These are phyloP conservation scores for Botrytis aclada DNA, from an alignment of 2,329 filamentous ascomycete species.

Conservation along the genomic window DNA sequence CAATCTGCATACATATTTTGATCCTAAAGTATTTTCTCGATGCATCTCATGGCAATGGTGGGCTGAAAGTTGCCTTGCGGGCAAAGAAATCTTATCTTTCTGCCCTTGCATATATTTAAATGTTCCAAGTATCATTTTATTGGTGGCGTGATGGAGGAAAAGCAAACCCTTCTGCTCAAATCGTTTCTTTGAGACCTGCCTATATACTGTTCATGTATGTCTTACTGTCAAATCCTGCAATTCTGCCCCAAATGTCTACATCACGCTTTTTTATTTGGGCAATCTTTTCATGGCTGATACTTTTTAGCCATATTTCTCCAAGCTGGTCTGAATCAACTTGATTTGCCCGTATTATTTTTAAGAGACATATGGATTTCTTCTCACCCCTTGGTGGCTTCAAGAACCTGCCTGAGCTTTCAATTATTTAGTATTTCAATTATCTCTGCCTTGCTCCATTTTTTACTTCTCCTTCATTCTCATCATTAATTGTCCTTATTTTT, in stretches of 20 bases:
- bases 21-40: background rate
- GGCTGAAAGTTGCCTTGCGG: background rate
- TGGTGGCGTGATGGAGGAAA: constrained; percentile 2
- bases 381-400: constrained; percentile 1
- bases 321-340: constrained; percentile 4
- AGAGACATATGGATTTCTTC: background rate
- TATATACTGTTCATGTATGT: background rate
- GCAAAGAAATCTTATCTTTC: background rate
- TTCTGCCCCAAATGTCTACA: background rate
- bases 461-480: constrained; percentile 7
- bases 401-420: background rate
- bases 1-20: background rate
- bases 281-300: background rate
- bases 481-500: constrained; percentile 3
- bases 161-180: background rate
- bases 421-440: constrained; percentile 20
- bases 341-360: background rate
- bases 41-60: background rate
- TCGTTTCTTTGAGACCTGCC: background rate
- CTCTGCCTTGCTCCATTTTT: background rate
- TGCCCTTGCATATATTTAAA: background rate
- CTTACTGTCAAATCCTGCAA: background rate
- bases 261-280: background rate
- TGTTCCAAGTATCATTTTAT: background rate
- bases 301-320: background rate